Percentiles rank a stretch among this genome's conserved stretches.
These are phyloP conservation scores for Castanea sativa DNA, from an alignment of 306 rosid genomes.

Conservation along the genomic window DNA sequence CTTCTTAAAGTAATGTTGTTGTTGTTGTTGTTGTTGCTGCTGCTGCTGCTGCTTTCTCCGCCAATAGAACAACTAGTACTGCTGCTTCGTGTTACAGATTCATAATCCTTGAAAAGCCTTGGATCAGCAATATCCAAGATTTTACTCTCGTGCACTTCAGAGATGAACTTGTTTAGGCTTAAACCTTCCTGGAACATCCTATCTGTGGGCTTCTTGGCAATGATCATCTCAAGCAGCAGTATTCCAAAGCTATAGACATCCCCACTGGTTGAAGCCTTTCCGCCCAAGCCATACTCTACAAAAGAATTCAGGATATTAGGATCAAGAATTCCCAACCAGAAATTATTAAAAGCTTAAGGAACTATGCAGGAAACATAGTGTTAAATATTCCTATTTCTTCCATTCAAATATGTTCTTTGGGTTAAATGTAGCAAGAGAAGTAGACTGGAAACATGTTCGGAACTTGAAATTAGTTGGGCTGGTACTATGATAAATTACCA, in stretches of 20 bases:
- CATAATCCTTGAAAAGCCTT: slow-evolving; percentile 22
- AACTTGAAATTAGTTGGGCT: no score
- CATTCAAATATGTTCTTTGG: no score
- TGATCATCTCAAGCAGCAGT: slow-evolving; percentile 36
- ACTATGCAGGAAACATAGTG: neutral
- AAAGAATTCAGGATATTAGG: slow-evolving; percentile 18
- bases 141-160: no score
- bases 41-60: no score
- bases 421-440: no score
- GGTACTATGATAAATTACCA: no score
- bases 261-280: slow-evolving; percentile 35
- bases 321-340: neutral
- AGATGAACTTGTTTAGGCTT: no score
- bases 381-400: no score
- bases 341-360: no score
- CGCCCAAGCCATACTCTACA: slow-evolving; percentile 40
- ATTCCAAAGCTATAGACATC: slow-evolving; percentile 48
- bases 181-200: no score
- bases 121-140: neutral
- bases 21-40: neutral
- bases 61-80: neutral
- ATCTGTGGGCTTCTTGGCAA: neutral
- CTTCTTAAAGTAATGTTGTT: neutral
- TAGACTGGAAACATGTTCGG: no score
- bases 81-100: slow-evolving; percentile 1